Evolutionary conservation across 2,329 filamentous ascomycete species (phyloP).

Genomic region (Fusarium lateritium): DNA sequence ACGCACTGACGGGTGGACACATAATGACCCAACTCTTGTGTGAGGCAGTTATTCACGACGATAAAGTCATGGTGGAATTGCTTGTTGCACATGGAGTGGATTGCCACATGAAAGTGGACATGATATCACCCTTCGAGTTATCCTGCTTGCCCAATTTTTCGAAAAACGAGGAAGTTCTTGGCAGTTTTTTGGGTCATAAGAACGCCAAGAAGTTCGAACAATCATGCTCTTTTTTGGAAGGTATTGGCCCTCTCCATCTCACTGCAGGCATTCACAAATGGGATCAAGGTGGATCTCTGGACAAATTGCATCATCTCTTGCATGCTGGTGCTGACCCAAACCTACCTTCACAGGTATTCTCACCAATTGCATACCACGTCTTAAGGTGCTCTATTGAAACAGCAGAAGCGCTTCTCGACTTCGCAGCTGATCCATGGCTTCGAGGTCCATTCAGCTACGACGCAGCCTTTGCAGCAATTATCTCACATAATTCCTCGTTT

Average conservation of each 20-base stretch:
- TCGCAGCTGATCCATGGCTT: conserved; percentile 21
- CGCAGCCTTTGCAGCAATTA: not conserved
- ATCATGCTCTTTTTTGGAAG: too few species aligned
- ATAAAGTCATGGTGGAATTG: not conserved
- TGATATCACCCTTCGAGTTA: conserved; percentile 3
- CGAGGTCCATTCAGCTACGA: not conserved
- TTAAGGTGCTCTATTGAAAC: not conserved
- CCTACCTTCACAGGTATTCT: not conserved
- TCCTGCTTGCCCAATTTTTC: not conserved
- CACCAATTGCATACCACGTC: not conserved
- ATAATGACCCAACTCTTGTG: not conserved
- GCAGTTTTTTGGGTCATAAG: not conserved
- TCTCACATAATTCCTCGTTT: fast-evolving
- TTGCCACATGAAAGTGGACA: not conserved
- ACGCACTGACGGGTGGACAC: not conserved
- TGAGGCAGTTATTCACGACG: not conserved
- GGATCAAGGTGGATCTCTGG: not conserved
- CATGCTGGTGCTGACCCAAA: not conserved
- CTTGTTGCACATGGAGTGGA: not conserved
- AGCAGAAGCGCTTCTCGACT: not conserved
- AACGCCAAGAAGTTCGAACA: too few species aligned
- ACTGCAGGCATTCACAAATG: not conserved
- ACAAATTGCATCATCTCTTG: not conserved
- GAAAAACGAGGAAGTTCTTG: not conserved
- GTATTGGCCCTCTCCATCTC: not conserved